Evolutionary conservation across 768 basidiomycete genomes (phyloP).

Genomic region (Hortiboletus flavorubellus): DNA sequence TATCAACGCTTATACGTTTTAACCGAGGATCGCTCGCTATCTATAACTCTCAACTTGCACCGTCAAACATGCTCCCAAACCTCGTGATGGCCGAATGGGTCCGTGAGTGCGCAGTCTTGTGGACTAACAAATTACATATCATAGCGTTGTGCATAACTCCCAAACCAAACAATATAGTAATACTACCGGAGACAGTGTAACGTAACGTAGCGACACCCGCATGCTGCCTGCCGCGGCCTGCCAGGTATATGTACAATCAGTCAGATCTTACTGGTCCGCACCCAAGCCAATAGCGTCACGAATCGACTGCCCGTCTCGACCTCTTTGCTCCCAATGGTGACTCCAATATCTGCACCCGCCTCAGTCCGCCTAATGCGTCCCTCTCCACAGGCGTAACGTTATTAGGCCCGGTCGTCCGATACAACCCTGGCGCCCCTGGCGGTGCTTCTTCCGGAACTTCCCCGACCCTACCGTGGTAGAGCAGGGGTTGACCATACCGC

Average conservation of each 20-base stretch:
- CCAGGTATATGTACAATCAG: not conserved
- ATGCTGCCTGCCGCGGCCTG: too few species aligned
- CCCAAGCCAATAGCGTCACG: constrained; percentile 4
- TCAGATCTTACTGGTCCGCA: not conserved
- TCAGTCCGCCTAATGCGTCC: constrained; percentile 15
- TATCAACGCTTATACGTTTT: constrained; percentile 3
- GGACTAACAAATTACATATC: constrained; percentile 11
- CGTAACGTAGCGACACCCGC: too few species aligned
- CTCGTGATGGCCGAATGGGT: not conserved
- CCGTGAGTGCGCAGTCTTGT: not conserved
- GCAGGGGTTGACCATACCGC: constrained; percentile 6
- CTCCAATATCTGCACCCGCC: constrained; percentile 26
- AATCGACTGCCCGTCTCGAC: constrained; percentile 17
- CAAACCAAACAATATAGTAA: not conserved
- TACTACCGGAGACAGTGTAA: not conserved
- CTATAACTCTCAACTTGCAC: not conserved
- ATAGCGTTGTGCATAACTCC: not conserved
- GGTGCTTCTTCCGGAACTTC: constrained; percentile 19
- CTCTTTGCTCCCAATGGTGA: constrained; percentile 31
- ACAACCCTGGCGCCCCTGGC: constrained; percentile 15
- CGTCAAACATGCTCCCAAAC: constrained; percentile 3
- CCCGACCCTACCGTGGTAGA: constrained; percentile 17
- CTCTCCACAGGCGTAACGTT: constrained; percentile 58
- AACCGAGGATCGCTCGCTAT: not conserved
- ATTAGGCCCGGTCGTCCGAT: constrained; percentile 21